Evolutionary conservation across 768 basidiomycete species (phyloP), one percentile per base, ranked within the genome.

Genomic region (Mycena capillaripes): DNA sequence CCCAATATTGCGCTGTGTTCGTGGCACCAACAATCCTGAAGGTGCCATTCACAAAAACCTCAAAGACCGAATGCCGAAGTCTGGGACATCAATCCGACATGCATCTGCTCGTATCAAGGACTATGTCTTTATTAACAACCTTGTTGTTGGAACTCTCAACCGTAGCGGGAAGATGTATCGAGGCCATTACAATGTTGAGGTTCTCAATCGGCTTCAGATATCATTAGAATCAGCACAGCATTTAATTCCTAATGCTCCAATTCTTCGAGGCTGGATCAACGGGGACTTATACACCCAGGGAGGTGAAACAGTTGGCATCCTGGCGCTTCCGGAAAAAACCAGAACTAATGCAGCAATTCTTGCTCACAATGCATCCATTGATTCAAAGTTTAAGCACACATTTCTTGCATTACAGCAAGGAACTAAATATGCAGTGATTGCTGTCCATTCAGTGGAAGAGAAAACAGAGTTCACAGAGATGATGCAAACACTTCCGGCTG

Each of bases 321-420:
- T 67, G 12, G 55, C 66, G 30, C 14, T 67, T 1, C 34, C 32
- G 5, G 53, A 55, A 9, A 46, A 12, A 17, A 56, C 30, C n/a
- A 23, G 66, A 23, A 16, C 21, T 19, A 14, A 27, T 2, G 23
- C 57, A 5, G 66, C 14, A n/a, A 68, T 68, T 5, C n/a, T 46
- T 11, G 23, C 8, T 12, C 40, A 48, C 27, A 59, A 58, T 4
- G 16, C 16, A 17, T 32, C 16, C 4, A 25, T 29, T 19, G 66
- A 68, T 27, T 8, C 21, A 1, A 48, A 65, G 19, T 58, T 48
- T 29, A 56, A n/a, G 38, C 62, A 73, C 46, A 10, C 60, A 16
- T 69, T 57, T 48, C 71, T 73, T 17, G 71, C 71, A 17, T 12
- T n/a, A n/a, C 27, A 63, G 23, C 71, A 73, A 30, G 71, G 71